Conservation (phyloP, 2,329 filamentous ascomycete genomes). For the Bertia moriformis region DNA sequence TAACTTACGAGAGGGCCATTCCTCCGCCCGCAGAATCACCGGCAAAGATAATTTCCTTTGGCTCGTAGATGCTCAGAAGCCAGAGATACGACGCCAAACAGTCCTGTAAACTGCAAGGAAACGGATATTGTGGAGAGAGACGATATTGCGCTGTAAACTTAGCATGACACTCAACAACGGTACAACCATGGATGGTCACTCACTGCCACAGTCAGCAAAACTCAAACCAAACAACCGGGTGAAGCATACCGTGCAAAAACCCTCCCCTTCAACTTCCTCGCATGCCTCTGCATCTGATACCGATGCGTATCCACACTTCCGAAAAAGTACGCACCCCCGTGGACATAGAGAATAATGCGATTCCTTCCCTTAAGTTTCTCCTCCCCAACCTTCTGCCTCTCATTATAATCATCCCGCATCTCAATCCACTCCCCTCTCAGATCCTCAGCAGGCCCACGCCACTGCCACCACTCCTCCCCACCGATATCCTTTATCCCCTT, state of each 20-base stretch:
- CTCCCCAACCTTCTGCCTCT: constrained; percentile 56
- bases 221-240: neutral
- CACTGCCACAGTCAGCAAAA: neutral
- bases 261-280: constrained; percentile 78
- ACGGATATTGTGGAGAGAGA: constrained; percentile 83
- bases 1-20: constrained; percentile 54
- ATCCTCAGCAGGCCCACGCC: constrained; percentile 52
- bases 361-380: constrained; percentile 19
- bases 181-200: too few species aligned
- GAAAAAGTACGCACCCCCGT: constrained; percentile 91
- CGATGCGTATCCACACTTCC: constrained; percentile 90
- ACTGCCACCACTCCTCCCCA: constrained; percentile 79
- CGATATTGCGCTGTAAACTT: constrained; percentile 59
- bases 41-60: constrained; percentile 70
- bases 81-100: constrained; percentile 79
- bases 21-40: constrained; percentile 90
- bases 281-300: constrained; percentile 96
- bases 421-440: constrained; percentile 89
- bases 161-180: too few species aligned
- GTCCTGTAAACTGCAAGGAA: constrained; percentile 83
- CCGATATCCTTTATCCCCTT: constrained; percentile 65
- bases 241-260: constrained; percentile 54
- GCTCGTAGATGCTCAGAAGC: constrained; percentile 61
- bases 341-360: constrained; percentile 82
- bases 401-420: constrained; percentile 70